These are phyloP conservation scores for Entophlyctis luteolus DNA, from an alignment of 192 early-diverging fungal genomes.

Conservation along the genomic window DNA sequence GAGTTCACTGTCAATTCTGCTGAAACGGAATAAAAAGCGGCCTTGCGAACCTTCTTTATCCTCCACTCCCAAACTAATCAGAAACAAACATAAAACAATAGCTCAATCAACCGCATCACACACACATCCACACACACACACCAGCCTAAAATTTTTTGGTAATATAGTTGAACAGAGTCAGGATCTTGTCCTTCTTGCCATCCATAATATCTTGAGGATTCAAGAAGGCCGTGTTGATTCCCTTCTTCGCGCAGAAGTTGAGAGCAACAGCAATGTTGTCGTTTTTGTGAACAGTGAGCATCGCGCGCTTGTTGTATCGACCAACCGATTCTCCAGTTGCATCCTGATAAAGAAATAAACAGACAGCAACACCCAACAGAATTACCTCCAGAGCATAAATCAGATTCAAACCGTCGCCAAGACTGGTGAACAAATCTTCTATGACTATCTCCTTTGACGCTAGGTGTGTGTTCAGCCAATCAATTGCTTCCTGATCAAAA, in stretches of 20 bases:
- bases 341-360: slow-evolving; percentile 8
- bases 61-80: no score
- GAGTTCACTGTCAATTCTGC: no score
- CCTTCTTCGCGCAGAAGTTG: slow-evolving; percentile 39
- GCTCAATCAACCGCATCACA: no score
- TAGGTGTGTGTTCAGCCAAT: slow-evolving; percentile 49
- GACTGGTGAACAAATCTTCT: slow-evolving; percentile 32
- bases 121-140: not conserved
- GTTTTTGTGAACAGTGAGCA: slow-evolving; percentile 47
- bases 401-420: slow-evolving; percentile 44
- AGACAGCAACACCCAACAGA: not conserved
- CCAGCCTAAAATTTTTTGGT: slow-evolving; percentile 31
- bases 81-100: no score
- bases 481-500: slow-evolving; percentile 35
- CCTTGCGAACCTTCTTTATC: no score
- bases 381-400: slow-evolving; percentile 48
- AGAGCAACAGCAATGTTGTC: slow-evolving; percentile 49
- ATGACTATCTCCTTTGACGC: slow-evolving; percentile 31
- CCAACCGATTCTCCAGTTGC: slow-evolving; percentile 41
- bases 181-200: slow-evolving; percentile 46
- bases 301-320: slow-evolving; percentile 51
- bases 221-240: slow-evolving; percentile 34
- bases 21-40: no score
- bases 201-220: slow-evolving; percentile 49
- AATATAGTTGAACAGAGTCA: slow-evolving; percentile 50